These are phyloP conservation scores for Pseudonitzschia pungens DNA, from an alignment of 108 stramenopile genomes.

Conservation along the genomic window DNA sequence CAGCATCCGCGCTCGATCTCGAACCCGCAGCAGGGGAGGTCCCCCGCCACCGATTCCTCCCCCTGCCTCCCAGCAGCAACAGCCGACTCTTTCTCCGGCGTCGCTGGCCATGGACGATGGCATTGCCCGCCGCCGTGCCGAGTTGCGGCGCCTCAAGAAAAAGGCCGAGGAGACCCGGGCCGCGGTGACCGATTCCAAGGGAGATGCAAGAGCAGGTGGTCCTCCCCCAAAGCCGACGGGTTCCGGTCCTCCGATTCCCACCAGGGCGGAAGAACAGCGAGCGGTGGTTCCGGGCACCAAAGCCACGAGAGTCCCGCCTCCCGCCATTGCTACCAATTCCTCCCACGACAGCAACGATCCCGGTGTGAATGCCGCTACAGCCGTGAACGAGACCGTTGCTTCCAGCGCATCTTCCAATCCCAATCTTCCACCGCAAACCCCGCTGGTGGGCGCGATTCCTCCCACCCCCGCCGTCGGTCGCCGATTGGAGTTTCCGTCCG, in stretches of 20 bases:
- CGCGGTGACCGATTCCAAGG: background rate
- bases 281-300: too few relatives aligned
- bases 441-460: background rate
- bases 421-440: conserved; percentile 7
- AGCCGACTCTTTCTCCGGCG: background rate
- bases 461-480: conserved; percentile 32
- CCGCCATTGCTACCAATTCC: background rate
- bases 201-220: background rate
- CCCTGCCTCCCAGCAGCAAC: background rate
- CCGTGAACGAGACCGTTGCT: background rate
- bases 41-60: background rate
- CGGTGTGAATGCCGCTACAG: background rate
- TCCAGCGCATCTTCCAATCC: background rate
- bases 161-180: conserved; percentile 3
- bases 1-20: conserved; percentile 4
- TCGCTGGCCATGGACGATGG: conserved; percentile 32
- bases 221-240: too few relatives aligned
- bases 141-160: conserved; percentile 53
- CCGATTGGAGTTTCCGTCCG: conserved; percentile 27
- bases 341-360: background rate
- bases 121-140: conserved; percentile 62
- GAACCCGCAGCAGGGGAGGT: background rate
- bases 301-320: background rate
- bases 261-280: too few relatives aligned
- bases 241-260: too few relatives aligned